A percentile compares a stretch with the other conserved stretches of the same genome.
Conservation (phyloP, 352 stramenopile genomes). For the Halophytophthora batemanensis region DNA sequence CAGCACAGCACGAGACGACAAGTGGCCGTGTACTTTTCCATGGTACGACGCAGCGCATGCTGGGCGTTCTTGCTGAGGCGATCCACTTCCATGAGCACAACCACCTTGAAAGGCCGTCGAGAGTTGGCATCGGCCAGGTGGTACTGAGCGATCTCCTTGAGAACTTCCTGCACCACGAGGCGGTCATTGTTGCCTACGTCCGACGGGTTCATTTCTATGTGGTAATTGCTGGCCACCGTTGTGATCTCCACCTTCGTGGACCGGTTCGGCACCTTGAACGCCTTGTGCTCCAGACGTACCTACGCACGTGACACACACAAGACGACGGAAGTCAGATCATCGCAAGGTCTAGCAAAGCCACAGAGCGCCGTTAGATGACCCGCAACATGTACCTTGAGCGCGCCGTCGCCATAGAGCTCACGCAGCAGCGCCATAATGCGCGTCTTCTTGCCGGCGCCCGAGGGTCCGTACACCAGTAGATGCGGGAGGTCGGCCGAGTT, state of each 20-base stretch:
- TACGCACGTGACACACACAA: background rate
- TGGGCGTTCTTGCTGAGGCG: constrained; percentile 97
- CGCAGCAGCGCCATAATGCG: constrained; percentile 95
- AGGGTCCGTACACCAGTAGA: constrained; percentile 98
- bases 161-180: constrained; percentile 98
- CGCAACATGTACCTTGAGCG: constrained; percentile 72
- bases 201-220: constrained; percentile 98
- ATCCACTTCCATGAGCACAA: constrained; percentile 98
- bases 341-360: background rate
- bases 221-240: constrained; percentile 97
- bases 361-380: background rate
- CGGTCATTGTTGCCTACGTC: constrained; percentile 97
- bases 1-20: constrained; percentile 98
- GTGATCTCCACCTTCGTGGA: constrained; percentile 96
- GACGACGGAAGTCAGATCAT: background rate
- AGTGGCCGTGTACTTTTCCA: constrained; percentile 94
- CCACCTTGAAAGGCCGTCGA: constrained; percentile 85
- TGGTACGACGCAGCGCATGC: constrained; percentile 95
- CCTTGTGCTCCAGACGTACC: constrained; percentile 83
- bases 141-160: constrained; percentile 99
- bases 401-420: constrained; percentile 94
- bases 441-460: constrained; percentile 98
- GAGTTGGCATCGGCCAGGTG: constrained; percentile 76
- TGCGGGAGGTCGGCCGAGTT: constrained; percentile 90
- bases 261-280: constrained; percentile 89